phyloP scores from a whole-genome alignment of 2,329 filamentous ascomycete species.

The Epichloe bromicola region DNA sequence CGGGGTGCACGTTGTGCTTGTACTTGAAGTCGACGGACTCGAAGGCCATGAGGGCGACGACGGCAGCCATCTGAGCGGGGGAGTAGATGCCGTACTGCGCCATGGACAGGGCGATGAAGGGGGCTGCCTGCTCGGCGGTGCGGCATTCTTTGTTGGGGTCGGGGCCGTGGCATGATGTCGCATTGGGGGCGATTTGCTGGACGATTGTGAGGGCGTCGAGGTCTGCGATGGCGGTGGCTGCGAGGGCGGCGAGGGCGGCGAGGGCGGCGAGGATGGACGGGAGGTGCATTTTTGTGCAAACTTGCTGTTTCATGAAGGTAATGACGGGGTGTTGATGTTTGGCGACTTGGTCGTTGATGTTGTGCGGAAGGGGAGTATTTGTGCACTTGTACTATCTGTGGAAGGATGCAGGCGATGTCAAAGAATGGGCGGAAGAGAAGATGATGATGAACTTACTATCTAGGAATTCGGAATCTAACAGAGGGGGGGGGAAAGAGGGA shows the following conservation, averaged over 20 bases:
- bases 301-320: too few species aligned
- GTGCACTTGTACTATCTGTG: not conserved
- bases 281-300: conserved; percentile 12
- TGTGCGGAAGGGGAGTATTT: not conserved
- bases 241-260: conserved; percentile 3
- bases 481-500: too few species aligned
- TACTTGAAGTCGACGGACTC: conserved; percentile 59
- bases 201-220: conserved; percentile 27
- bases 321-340: too few species aligned
- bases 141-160: conserved; percentile 40
- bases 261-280: not conserved
- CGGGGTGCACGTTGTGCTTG: conserved; percentile 49
- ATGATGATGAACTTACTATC: too few species aligned
- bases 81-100: conserved; percentile 39
- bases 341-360: too few species aligned
- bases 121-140: conserved; percentile 48
- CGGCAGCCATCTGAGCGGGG: conserved; percentile 51
- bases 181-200: conserved; percentile 41
- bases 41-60: conserved; percentile 57
- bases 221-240: conserved; percentile 7
- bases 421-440: too few species aligned
- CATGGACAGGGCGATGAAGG: conserved; percentile 44
- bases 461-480: too few species aligned
- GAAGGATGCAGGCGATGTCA: too few species aligned
- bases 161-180: conserved; percentile 37